phyloP scores from a whole-genome alignment of 441 rosid genomes.

The Gossypium aridum region DNA sequence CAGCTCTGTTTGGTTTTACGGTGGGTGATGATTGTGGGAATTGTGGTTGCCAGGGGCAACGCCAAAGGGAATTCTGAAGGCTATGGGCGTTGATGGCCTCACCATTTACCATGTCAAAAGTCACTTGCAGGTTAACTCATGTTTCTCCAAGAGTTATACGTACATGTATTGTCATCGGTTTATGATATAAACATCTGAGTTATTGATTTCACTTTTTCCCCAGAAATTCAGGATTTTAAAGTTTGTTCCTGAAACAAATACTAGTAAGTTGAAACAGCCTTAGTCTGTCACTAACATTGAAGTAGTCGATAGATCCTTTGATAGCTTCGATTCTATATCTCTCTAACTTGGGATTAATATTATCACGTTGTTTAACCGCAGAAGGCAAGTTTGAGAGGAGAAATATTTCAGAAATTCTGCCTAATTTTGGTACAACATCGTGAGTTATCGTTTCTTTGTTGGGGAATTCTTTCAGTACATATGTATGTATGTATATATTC shows the following conservation, averaged over 20 bases:
- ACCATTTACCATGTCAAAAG: conserved; percentile 67
- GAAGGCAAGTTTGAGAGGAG: conserved; percentile 44
- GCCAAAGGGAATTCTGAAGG: conserved; percentile 55
- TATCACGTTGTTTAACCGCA: conserved; percentile 6
- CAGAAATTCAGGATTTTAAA: conserved; percentile 68
- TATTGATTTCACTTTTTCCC: neutral
- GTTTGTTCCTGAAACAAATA: conserved; percentile 40
- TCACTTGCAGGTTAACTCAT: conserved; percentile 45
- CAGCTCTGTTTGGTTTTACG: neutral
- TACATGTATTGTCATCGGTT: neutral
- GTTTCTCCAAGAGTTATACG: neutral
- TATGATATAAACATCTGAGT: neutral
- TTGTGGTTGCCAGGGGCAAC: conserved; percentile 42
- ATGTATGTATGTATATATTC: neutral
- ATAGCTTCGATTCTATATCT: neutral
- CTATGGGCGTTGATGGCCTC: conserved; percentile 37
- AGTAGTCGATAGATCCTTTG: neutral
- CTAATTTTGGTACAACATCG: conserved; percentile 49
- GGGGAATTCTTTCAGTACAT: neutral
- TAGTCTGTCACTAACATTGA: neutral
- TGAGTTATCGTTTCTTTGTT: conserved; percentile 18
- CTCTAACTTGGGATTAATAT: neutral
- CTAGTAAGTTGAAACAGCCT: conserved; percentile 29
- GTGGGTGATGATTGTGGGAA: neutral
- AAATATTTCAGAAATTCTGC: conserved; percentile 43